Base-by-base conservation (phyloP, 768 basidiomycete species). In the Naganishia onofrii region DNA sequence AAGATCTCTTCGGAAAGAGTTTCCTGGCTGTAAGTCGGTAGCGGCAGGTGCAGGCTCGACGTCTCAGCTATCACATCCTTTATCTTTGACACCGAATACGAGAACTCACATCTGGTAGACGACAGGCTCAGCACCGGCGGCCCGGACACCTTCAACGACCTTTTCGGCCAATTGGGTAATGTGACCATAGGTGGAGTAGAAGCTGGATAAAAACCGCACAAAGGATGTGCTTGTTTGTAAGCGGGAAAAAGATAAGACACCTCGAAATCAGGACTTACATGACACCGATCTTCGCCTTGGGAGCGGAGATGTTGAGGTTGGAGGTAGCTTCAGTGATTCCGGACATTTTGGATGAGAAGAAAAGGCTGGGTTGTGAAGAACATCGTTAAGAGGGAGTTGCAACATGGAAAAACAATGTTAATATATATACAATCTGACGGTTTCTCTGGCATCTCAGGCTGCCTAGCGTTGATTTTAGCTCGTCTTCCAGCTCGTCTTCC, bases 1-100 rank as follows among this genome's bases (percentile, higher is more conserved):
- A 93, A 84, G 58, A 92, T 78, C 8, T 91, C 89, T 12, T 84
- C 77, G 2, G 88, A 75, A 60, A 94, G 88, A 0, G 91, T 94
- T 83, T 94, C 92, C 63, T 87, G 76, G 70, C 79, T 80, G 63
- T 9, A n/a, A 31, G 28, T n/a, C 6, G 51, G 4, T 8, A 65
- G 26, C 15, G 19, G 2, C n/a, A n/a, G n/a, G n/a, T n/a, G n/a
- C n/a, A n/a, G n/a, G n/a, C n/a, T n/a, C n/a, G n/a, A n/a, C n/a
- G n/a, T n/a, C n/a, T 42, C 42, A 42, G 42, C 42, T 42, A 42
- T 15, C 2, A 15, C 42, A 42, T 42, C 42, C 42, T 42, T 36
- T 42, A 42, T 42, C 42, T 42, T 17, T 7, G 12, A 4, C 5
- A 17, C 8, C 15, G 7, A 15, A 8, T 17, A 2, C 42, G 15